These are phyloP conservation scores for Aureobasidium sp. DNA, from an alignment of 2,329 filamentous ascomycete genomes.

Conservation along the genomic window DNA sequence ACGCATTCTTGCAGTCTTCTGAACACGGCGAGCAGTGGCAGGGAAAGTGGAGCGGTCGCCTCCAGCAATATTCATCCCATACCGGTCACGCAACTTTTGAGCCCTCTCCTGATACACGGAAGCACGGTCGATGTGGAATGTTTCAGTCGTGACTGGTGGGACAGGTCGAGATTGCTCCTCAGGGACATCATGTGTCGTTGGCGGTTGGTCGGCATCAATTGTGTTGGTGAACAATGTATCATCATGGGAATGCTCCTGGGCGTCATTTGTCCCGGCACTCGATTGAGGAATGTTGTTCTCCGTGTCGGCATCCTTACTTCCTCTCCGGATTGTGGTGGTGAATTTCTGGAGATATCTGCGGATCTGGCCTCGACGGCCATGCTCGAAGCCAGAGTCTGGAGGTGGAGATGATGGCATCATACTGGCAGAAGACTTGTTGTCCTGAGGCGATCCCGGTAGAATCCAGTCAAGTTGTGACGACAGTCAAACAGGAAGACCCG, in stretches of 20 bases:
- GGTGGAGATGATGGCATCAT: constrained; percentile 3
- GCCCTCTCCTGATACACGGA: constrained; percentile 7
- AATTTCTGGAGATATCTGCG: constrained; percentile 9
- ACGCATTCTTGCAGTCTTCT: constrained; percentile 12
- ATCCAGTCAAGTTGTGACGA: background rate
- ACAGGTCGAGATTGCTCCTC: constrained; percentile 9
- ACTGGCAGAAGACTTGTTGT: background rate
- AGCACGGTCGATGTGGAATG: constrained; percentile 12
- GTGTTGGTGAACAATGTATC: constrained; percentile 11
- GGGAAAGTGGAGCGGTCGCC: background rate
- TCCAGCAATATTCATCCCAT: constrained; percentile 10
- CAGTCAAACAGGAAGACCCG: background rate
- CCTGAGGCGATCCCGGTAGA: background rate
- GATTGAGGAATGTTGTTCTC: constrained; percentile 10
- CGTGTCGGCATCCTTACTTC: constrained; percentile 8
- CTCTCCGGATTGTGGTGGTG: constrained; percentile 15
- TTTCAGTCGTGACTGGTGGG: background rate
- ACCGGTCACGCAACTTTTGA: constrained; percentile 7
- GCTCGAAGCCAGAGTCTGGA: background rate
- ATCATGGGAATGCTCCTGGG: constrained; percentile 13
- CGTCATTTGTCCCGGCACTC: background rate
- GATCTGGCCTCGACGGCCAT: constrained; percentile 4
- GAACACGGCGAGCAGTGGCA: constrained; percentile 3
- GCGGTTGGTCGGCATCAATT: background rate
- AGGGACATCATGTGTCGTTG: background rate